Percentiles rank a stretch among this genome's conserved stretches.
Conservation (phyloP, 2,329 filamentous ascomycete species). For the Dactylellina drechsleri region DNA sequence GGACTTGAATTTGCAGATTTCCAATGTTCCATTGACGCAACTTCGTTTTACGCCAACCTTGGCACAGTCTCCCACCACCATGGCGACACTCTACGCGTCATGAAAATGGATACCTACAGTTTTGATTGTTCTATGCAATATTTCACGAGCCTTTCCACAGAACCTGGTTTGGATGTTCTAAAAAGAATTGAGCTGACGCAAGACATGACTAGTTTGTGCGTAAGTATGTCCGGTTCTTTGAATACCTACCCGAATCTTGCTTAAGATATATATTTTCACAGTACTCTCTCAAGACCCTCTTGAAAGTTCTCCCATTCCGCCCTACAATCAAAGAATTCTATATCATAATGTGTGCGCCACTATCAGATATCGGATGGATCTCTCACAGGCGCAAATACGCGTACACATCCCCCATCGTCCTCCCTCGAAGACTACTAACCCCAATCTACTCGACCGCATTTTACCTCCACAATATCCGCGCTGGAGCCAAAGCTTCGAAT, state of each 20-base stretch:
- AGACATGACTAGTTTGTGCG: not conserved
- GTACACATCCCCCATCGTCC: not conserved
- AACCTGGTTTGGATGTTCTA: not conserved
- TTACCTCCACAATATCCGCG: conserved; percentile 21
- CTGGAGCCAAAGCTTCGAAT: conserved; percentile 4
- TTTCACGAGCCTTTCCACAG: not conserved
- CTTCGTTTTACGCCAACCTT: not conserved
- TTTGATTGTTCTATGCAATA: not conserved
- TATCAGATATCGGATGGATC: not conserved
- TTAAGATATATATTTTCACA: too few species aligned
- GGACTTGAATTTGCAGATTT: conserved; percentile 24
- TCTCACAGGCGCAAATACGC: not conserved
- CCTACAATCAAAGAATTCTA: conserved; percentile 35
- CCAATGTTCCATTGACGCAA: not conserved
- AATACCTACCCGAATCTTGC: not conserved
- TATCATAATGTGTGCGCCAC: conserved; percentile 10
- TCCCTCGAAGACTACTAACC: conserved; percentile 17
- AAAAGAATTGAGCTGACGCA: conserved; percentile 29
- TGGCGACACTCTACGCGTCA: conserved; percentile 5
- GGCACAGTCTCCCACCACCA: not conserved
- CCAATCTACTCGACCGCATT: conserved; percentile 44
- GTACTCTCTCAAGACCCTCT: not conserved
- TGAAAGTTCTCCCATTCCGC: not conserved
- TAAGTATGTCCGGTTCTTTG: conserved; percentile 20
- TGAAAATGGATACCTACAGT: conserved; percentile 5